These are phyloP conservation scores for Ganoderma sinense DNA, from an alignment of 1,284 basidiomycete species.

Conservation along the genomic window DNA sequence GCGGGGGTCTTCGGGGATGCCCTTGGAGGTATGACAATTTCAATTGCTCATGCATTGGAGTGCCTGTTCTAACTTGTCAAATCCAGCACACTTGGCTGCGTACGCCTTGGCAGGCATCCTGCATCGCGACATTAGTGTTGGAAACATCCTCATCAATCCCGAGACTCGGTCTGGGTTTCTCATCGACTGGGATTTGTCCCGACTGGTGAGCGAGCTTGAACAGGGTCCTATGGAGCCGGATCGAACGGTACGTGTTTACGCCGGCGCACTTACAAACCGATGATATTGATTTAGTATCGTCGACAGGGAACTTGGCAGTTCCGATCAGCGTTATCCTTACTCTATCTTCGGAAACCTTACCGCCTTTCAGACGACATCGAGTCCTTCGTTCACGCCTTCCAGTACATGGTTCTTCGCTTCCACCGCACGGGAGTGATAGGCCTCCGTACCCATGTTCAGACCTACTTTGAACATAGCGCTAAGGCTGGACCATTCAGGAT, in stretches of 20 bases:
- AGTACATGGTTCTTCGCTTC: background rate
- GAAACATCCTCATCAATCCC: conserved; percentile 20
- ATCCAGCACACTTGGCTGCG: background rate
- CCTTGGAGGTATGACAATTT: background rate
- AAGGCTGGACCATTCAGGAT: background rate
- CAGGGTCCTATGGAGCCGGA: background rate
- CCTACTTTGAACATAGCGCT: background rate
- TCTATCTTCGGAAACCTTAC: conserved; percentile 6
- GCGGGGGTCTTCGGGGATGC: background rate
- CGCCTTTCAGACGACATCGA: conserved; percentile 19
- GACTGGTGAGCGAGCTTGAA: background rate
- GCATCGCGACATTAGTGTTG: conserved; percentile 20
- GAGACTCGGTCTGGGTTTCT: background rate
- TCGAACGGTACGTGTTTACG: background rate
- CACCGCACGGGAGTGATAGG: background rate
- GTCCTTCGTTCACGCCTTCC: conserved; percentile 12
- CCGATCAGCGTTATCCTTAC: conserved; percentile 8
- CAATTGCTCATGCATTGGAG: no score
- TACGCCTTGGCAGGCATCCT: conserved; percentile 7
- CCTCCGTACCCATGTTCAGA: background rate
- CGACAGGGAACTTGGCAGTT: conserved; percentile 18
- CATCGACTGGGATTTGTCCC: conserved; percentile 17
- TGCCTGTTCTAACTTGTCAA: background rate
- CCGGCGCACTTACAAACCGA: background rate
- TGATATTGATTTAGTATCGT: background rate